Conservation (phyloP, 225 moss, liverwort and hornwort genomes). For the Pleurozium schreberi region DNA sequence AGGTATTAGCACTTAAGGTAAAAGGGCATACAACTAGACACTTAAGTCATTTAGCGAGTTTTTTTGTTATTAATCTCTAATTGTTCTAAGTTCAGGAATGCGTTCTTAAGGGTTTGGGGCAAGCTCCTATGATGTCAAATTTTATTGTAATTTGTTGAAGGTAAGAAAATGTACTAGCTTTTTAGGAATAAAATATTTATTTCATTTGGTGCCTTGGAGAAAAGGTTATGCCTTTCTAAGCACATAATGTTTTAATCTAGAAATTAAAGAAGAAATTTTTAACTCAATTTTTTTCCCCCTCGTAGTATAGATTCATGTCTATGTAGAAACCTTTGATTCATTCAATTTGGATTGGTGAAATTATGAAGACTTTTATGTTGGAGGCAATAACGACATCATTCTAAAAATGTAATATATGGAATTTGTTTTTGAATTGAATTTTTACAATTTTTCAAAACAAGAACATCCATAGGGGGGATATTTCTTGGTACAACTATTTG, state of each 20-base stretch:
- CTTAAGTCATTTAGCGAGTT: too few relatives aligned
- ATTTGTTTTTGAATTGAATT: background rate
- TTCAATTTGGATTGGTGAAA: background rate
- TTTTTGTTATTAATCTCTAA: too few relatives aligned
- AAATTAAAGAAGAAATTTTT: too few relatives aligned
- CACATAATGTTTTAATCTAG: background rate
- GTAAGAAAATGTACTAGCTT: background rate
- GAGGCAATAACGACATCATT: background rate
- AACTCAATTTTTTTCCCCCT: too few relatives aligned
- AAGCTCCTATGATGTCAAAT: background rate
- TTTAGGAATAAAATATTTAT: background rate
- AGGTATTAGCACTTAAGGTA: too few relatives aligned
- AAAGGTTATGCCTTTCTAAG: background rate
- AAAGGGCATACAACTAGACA: too few relatives aligned
- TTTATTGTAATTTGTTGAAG: background rate
- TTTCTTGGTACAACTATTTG: background rate
- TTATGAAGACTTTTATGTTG: background rate
- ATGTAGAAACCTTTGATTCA: too few relatives aligned
- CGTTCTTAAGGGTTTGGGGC: background rate
- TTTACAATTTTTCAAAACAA: background rate
- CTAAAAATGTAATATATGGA: background rate
- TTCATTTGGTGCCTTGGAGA: background rate
- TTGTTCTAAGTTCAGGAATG: too few relatives aligned
- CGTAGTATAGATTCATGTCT: too few relatives aligned
- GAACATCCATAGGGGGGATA: rapidly evolving